Base-by-base conservation (phyloP, 371 early-diverging fungal species). In the Circinella umbellata region DNA sequence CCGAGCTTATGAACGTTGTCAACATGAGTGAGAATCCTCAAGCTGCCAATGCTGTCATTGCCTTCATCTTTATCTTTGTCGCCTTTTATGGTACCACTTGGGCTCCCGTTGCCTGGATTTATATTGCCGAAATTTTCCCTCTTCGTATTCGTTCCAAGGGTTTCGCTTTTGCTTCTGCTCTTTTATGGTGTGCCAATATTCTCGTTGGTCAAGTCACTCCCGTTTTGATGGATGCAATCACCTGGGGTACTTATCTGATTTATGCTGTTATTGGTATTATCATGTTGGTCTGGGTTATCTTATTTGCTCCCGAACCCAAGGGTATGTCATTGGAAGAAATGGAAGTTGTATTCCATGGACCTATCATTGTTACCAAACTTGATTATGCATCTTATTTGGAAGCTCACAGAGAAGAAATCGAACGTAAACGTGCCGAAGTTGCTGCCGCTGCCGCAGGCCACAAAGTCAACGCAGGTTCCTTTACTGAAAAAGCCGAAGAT, bases 171-270 rank as follows among this genome's bases (percentile, higher is more conserved):
- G 78, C 88, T 37, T 91, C 91, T n/a, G 86, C 90, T 71, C 79
- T 94, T 69, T 92, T 96, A 82, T 97, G 95, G 96, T 74, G 86
- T 42, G 89, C 86, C 78, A 95, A 94, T 81, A 89, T 88, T 66
- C 73, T 88, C 62, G 77, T 93, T 20, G 88, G 86, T 10, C 86
- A 80, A 55, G 78, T 85, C 20, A 76, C 74, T 4, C 85, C 85
- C 49, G 71, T 80, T 57, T 73, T 85, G 79, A 71, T 85, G 64
- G 77, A 72, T 13, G 70, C 54, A 34, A 77, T 89, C 54, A 81
- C 83, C 55, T 82, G 77, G 76, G 84, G 84, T 73, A 81, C 85
- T 11, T 90, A 88, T 68, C 71, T 88, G 68, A 76, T 92, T 76
- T 90, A 89, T 65, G 86, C 87, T 66, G 78, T 71, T 7, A 82